A percentile compares a stretch with the other conserved stretches of the same genome.
Conservation (phyloP, 1,284 basidiomycete genomes). For the Ganoderma boninense region DNA sequence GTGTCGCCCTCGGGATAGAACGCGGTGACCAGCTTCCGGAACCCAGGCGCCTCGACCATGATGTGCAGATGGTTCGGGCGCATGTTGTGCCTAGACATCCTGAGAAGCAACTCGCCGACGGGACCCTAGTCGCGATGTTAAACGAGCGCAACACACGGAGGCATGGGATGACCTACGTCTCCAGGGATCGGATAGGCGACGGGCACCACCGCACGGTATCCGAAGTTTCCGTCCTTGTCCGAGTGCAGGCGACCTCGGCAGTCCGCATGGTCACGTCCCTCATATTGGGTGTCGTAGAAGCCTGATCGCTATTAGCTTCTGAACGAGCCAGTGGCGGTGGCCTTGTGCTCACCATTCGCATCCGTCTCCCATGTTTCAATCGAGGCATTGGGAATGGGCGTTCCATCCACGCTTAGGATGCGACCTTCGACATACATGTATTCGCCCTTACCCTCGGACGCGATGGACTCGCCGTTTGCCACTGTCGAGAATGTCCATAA, state of each 20-base stretch:
- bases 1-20: constrained; percentile 78
- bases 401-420: constrained; percentile 70
- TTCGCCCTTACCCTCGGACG: constrained; percentile 83
- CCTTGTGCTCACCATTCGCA: constrained; percentile 63
- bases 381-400: constrained; percentile 69
- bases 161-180: constrained; percentile 56
- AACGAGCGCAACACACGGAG: constrained; percentile 12
- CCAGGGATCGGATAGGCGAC: constrained; percentile 83
- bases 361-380: constrained; percentile 95
- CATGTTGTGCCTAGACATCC: constrained; percentile 76
- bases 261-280: constrained; percentile 67
- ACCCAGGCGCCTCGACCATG: constrained; percentile 74
- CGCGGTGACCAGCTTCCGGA: constrained; percentile 76
- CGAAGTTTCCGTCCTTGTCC: constrained; percentile 71
- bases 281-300: constrained; percentile 75
- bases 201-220: constrained; percentile 82
- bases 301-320: constrained; percentile 38
- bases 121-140: constrained; percentile 59
- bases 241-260: constrained; percentile 79
- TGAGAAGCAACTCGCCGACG: constrained; percentile 69
- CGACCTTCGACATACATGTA: constrained; percentile 84
- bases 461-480: constrained; percentile 53
- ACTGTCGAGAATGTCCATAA: constrained; percentile 39
- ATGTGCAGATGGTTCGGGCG: constrained; percentile 86
- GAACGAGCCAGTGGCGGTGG: background rate